Conservation (phyloP, 805 yeast genomes). For the Tetrapisispora iriomotensis region DNA sequence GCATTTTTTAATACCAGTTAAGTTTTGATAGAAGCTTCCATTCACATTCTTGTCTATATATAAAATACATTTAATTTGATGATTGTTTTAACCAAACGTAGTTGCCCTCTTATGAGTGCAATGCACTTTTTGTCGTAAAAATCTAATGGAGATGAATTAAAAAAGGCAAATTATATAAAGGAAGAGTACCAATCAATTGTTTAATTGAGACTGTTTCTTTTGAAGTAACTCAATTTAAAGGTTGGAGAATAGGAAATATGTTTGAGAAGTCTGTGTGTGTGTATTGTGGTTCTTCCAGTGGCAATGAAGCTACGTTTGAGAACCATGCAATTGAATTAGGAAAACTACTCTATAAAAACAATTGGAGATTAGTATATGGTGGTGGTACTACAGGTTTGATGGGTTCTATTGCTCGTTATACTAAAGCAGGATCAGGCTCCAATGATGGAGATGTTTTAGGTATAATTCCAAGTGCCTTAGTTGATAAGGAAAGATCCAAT, state of each 20-base stretch:
- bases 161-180: too few species aligned
- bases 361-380: slow-evolving; percentile 78
- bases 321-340: slow-evolving; percentile 55
- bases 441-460: slow-evolving; percentile 64
- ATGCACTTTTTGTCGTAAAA: too few species aligned
- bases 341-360: slow-evolving; percentile 39
- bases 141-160: too few species aligned
- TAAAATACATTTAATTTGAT: too few species aligned
- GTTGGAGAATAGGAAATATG: neutral
- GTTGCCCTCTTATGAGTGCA: too few species aligned
- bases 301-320: slow-evolving; percentile 42
- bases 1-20: too few species aligned
- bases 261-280: slow-evolving; percentile 49
- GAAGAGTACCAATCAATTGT: too few species aligned
- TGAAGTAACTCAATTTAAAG: too few species aligned
- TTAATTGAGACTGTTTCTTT: too few species aligned
- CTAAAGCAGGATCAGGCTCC: slow-evolving; percentile 32
- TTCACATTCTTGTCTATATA: too few species aligned
- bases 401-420: slow-evolving; percentile 65
- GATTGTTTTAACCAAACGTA: too few species aligned
- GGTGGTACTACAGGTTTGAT: slow-evolving; percentile 83
- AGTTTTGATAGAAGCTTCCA: too few species aligned
- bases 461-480: slow-evolving; percentile 75
- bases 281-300: slow-evolving; percentile 78
- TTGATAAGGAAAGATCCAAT: slow-evolving; percentile 50